Conservation (phyloP, 2,329 filamentous ascomycete genomes). For the Pseudogymnoascus sp. region DNA sequence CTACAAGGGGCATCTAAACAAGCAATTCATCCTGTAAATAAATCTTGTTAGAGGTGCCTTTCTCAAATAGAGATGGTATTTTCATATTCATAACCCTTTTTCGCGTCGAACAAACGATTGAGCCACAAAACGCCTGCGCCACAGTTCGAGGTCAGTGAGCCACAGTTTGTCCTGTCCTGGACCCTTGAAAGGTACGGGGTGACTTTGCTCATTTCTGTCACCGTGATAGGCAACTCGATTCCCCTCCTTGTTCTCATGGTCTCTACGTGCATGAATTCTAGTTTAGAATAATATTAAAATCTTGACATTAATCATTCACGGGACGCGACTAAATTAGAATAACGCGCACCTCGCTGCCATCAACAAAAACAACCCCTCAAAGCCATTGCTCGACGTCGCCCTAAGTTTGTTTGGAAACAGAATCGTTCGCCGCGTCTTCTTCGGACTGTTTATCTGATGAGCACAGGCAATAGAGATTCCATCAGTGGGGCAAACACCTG, state of each 20-base stretch:
- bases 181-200: background rate
- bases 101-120: background rate
- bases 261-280: background rate
- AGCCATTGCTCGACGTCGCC: background rate
- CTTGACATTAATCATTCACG: background rate
- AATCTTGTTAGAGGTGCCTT: background rate
- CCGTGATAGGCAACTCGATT: background rate
- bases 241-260: background rate
- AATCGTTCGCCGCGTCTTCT: background rate
- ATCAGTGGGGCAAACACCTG: conserved; percentile 1
- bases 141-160: background rate
- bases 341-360: background rate
- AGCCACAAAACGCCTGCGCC: background rate
- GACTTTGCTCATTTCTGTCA: conserved; percentile 6
- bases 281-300: conserved; percentile 4
- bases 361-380: background rate
- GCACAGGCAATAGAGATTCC: conserved; percentile 6
- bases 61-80: background rate
- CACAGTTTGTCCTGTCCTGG: background rate
- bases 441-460: conserved; percentile 1
- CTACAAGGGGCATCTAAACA: background rate
- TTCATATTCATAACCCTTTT: background rate
- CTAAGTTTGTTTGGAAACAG: background rate
- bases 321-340: background rate
- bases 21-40: background rate